Evolutionary conservation across 1,284 basidiomycete species (phyloP).

Genomic region (Papiliotrema terrestris): DNA sequence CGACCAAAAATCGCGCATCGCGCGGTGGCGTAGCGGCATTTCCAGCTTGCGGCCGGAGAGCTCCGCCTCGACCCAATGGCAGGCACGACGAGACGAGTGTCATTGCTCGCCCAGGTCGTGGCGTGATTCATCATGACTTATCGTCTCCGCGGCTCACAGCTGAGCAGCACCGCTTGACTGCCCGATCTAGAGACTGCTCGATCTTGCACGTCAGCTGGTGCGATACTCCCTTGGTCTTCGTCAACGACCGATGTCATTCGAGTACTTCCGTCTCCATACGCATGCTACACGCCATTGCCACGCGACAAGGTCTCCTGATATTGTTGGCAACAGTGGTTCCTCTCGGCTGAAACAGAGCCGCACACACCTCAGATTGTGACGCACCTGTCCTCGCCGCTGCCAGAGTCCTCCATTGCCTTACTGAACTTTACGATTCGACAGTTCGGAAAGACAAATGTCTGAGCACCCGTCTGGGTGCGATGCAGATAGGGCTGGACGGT

Average conservation of each 20-base stretch:
- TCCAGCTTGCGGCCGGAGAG: no score
- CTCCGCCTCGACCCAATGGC: no score
- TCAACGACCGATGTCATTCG: background rate
- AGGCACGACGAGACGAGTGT: no score
- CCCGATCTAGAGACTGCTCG: background rate
- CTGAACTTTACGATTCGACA: background rate
- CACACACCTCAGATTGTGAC: background rate
- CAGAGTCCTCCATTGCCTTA: background rate
- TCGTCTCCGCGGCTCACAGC: background rate
- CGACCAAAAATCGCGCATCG: no score
- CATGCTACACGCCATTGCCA: background rate
- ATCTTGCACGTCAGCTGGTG: background rate
- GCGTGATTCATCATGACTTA: background rate
- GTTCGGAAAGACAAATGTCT: background rate
- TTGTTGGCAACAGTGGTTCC: background rate
- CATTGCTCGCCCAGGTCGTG: no score
- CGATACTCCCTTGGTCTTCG: background rate
- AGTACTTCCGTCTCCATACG: background rate
- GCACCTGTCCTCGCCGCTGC: background rate
- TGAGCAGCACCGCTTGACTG: background rate
- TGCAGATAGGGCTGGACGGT: background rate
- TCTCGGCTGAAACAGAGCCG: background rate
- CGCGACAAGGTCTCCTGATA: background rate
- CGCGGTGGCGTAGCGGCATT: no score
- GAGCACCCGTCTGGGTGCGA: background rate